phyloP scores from a whole-genome alignment of 441 rosid genomes.

The Raphanus hybrid region DNA sequence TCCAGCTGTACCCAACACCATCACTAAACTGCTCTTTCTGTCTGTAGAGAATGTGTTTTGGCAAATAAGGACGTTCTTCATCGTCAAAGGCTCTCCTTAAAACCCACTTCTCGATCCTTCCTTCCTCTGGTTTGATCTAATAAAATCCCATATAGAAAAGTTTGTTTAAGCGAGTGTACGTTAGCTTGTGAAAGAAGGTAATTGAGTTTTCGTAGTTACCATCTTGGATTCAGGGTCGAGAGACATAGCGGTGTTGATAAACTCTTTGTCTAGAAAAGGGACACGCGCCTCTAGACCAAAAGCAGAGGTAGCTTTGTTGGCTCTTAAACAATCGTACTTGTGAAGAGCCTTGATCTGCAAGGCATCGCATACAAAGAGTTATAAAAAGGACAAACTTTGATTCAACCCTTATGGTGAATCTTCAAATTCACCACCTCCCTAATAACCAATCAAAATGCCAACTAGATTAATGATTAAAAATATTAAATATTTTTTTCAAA shows the following conservation, averaged over 20 bases:
- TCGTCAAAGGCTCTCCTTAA: slow-evolving; percentile 85
- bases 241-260: slow-evolving; percentile 75
- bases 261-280: slow-evolving; percentile 87
- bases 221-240: slow-evolving; percentile 82
- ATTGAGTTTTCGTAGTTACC: slow-evolving; percentile 47
- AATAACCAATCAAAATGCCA: too few species aligned
- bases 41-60: slow-evolving; percentile 88
- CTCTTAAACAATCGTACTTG: slow-evolving; percentile 84
- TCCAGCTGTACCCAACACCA: slow-evolving; percentile 96
- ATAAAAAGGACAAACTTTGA: too few species aligned
- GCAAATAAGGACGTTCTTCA: slow-evolving; percentile 77
- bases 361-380: background rate
- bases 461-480: too few species aligned
- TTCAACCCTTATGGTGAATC: too few species aligned
- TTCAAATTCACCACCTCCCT: too few species aligned
- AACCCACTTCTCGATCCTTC: slow-evolving; percentile 82
- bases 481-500: too few species aligned
- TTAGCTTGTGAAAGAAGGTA: background rate
- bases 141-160: background rate
- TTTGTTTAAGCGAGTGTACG: background rate
- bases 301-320: slow-evolving; percentile 90
- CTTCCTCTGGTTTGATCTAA: slow-evolving; percentile 68
- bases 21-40: slow-evolving; percentile 95
- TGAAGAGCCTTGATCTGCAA: slow-evolving; percentile 87
- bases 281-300: slow-evolving; percentile 94